A percentile compares a stretch with the other conserved stretches of the same genome.
phyloP scores from a whole-genome alignment of 139 green algal species.

The Chlorella sp. region DNA sequence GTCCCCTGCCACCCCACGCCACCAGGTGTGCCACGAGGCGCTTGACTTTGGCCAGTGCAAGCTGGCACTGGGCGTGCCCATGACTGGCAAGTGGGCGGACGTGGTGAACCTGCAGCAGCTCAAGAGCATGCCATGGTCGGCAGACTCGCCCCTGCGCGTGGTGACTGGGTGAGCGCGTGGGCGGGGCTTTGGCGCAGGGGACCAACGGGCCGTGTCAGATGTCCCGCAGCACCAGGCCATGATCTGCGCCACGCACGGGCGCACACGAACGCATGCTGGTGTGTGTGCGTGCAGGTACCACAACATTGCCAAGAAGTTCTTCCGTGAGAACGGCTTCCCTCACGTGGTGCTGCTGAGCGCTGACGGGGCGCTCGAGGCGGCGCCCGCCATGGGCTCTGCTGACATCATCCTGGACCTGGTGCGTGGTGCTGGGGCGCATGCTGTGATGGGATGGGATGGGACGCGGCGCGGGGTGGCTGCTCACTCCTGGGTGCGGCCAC shows the following conservation, averaged over 20 bases:
- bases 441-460: neutral
- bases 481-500: neutral
- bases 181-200: no score
- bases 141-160: constrained; percentile 68
- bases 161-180: constrained; percentile 24
- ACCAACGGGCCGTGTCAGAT: no score
- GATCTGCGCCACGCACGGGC: no score
- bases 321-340: constrained; percentile 75
- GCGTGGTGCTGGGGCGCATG: neutral
- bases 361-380: constrained; percentile 92
- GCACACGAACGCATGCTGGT: neutral
- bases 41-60: constrained; percentile 91
- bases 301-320: constrained; percentile 66
- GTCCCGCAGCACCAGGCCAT: no score
- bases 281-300: constrained; percentile 42
- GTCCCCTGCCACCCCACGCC: constrained; percentile 73
- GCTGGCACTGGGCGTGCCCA: constrained; percentile 88
- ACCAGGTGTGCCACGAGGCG: constrained; percentile 74
- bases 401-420: constrained; percentile 98
- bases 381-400: constrained; percentile 91
- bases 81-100: constrained; percentile 37
- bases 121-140: constrained; percentile 77
- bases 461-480: neutral
- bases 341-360: constrained; percentile 80
- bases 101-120: constrained; percentile 68